phyloP scores from a whole-genome alignment of 805 yeast species.

The Wickerhamomyces subpelliculosus region DNA sequence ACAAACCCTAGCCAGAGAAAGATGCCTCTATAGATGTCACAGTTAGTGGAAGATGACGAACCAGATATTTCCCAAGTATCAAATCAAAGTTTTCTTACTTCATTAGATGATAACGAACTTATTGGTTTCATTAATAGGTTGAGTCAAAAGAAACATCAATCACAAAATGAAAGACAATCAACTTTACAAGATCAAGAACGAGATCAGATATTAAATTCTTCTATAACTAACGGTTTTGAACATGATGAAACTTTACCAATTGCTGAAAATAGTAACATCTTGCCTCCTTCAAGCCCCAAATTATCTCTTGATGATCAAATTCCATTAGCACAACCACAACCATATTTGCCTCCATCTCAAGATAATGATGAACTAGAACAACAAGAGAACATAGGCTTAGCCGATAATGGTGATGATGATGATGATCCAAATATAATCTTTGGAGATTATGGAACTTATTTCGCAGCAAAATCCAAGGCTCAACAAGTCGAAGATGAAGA shows the following conservation, averaged over 20 bases:
- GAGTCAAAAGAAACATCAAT: conserved; percentile 20
- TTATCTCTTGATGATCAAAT: not conserved
- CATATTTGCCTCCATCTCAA: not conserved
- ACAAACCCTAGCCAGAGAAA: no score
- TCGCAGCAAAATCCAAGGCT: conserved; percentile 50
- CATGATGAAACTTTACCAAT: no score
- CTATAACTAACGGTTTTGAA: no score
- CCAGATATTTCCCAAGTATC: conserved; percentile 6
- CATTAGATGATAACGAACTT: conserved; percentile 32
- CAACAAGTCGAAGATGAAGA: conserved; percentile 54
- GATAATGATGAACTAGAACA: conserved; percentile 9
- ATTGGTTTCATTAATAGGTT: conserved; percentile 28
- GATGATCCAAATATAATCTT: conserved; percentile 29
- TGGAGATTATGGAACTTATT: conserved; percentile 64
- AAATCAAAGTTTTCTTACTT: conserved; percentile 18
- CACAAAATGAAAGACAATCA: not conserved
- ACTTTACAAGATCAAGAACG: not conserved
- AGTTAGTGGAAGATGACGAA: not conserved
- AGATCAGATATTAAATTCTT: no score
- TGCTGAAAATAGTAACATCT: conserved; percentile 2
- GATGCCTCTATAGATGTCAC: not conserved
- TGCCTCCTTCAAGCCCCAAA: conserved; percentile 2
- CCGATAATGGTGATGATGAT: no score
- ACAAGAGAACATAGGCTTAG: no score
- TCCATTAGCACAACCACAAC: conserved; percentile 11